Conservation (phyloP, 768 basidiomycete species). For the Tulasnella sp. region DNA sequence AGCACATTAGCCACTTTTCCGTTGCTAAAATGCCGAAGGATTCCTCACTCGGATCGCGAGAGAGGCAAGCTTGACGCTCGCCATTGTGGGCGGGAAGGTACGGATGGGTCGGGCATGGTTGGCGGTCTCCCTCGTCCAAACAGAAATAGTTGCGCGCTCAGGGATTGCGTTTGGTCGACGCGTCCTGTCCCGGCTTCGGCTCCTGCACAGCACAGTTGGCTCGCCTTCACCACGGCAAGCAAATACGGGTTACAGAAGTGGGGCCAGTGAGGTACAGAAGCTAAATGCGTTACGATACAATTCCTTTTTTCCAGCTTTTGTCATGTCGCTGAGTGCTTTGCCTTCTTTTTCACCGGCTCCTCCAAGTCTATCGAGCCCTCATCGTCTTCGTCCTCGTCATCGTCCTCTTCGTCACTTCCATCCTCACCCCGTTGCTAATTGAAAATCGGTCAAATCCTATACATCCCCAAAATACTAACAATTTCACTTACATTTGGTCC, state of each 20-base stretch:
- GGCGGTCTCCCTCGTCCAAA: conserved; percentile 3
- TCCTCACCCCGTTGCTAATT: conserved; percentile 53
- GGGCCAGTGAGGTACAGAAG: neutral
- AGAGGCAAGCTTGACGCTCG: conserved; percentile 68
- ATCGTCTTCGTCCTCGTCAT: conserved; percentile 55
- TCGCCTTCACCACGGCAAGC: neutral
- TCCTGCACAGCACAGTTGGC: neutral
- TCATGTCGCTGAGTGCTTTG: conserved; percentile 19
- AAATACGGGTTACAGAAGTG: neutral
- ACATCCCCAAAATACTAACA: neutral
- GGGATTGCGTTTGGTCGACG: neutral
- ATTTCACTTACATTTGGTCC: conserved; percentile 29
- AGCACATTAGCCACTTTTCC: too few species aligned
- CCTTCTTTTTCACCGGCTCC: conserved; percentile 54
- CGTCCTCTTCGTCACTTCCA: conserved; percentile 63
- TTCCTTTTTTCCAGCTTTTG: neutral
- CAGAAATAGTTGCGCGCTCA: conserved; percentile 10
- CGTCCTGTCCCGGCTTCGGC: neutral
- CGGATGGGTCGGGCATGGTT: conserved; percentile 11
- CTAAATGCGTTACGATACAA: neutral
- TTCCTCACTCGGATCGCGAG: conserved; percentile 65
- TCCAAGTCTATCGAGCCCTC: conserved; percentile 81
- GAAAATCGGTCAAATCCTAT: conserved; percentile 32
- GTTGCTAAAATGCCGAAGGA: neutral
- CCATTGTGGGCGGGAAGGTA: conserved; percentile 46